Percentiles rank a stretch among this genome's conserved stretches.
These are phyloP conservation scores for Emiliania huxleyi DNA, from an alignment of 78 protist species.

Conservation along the genomic window DNA sequence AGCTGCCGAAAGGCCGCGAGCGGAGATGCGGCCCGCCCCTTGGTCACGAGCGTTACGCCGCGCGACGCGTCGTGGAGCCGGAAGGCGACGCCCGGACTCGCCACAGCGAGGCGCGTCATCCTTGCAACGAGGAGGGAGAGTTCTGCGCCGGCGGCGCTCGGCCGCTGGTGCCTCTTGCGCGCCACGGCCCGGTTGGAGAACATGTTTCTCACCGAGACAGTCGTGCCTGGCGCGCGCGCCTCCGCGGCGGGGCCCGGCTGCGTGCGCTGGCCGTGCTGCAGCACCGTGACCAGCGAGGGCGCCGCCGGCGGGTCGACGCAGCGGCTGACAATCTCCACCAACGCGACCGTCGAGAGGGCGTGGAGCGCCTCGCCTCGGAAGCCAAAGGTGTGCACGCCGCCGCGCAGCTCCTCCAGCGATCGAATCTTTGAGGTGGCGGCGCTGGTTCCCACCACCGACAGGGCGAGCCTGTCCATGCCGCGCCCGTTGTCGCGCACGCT, in stretches of 20 bases:
- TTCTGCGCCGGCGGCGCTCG: not conserved
- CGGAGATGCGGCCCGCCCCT: no score
- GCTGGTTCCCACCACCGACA: not conserved
- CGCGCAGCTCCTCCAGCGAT: not conserved
- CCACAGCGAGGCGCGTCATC: not conserved
- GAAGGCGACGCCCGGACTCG: not conserved
- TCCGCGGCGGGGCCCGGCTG: not conserved
- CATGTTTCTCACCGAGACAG: constrained; percentile 24
- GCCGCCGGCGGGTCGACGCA: no score
- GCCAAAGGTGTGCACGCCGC: not conserved
- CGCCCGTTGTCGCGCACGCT: not conserved
- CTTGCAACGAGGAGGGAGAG: no score
- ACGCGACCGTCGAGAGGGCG: not conserved
- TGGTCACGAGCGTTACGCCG: not conserved
- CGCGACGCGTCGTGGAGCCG: not conserved
- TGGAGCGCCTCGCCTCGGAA: not conserved
- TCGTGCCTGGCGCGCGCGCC: constrained; percentile 17
- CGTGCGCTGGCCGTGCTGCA: not conserved
- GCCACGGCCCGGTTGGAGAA: constrained; percentile 34
- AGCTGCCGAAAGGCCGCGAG: not conserved
- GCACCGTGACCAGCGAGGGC: not conserved
- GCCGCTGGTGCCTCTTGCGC: not conserved
- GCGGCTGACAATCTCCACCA: not conserved
- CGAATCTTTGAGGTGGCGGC: not conserved
- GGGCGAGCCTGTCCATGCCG: not conserved